A percentile compares a stretch with the other conserved stretches of the same genome.
These are phyloP conservation scores for Elsinoe arachidis DNA, from an alignment of 2,329 filamentous ascomycete genomes.

Conservation along the genomic window DNA sequence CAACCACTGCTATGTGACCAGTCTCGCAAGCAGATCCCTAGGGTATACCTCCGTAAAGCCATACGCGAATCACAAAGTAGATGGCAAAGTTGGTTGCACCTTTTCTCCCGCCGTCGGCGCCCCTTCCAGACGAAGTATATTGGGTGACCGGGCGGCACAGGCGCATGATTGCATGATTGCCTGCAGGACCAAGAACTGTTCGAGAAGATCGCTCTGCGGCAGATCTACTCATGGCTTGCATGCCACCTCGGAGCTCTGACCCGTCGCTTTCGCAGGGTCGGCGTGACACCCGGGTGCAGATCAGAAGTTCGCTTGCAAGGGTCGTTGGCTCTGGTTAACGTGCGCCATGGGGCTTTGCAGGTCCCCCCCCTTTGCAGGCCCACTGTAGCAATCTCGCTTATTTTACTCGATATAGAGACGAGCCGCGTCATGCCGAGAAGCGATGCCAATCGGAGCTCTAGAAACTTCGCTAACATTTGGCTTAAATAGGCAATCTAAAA, in stretches of 20 bases:
- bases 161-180: constrained; percentile 5
- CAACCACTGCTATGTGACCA: too few relatives aligned
- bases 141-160: not conserved
- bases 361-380: too few relatives aligned
- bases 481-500: too few relatives aligned
- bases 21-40: not conserved
- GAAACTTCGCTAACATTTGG: too few relatives aligned
- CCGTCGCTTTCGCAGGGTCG: not conserved
- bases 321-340: not conserved
- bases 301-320: constrained; percentile 11
- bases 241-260: constrained; percentile 6
- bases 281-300: not conserved
- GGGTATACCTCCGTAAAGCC: not conserved
- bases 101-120: not conserved
- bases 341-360: too few relatives aligned
- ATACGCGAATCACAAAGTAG: not conserved
- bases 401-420: too few relatives aligned
- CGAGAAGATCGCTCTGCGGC: constrained; percentile 6
- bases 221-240: constrained; percentile 11
- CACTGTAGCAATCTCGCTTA: too few relatives aligned
- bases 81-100: not conserved
- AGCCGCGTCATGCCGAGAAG: too few relatives aligned
- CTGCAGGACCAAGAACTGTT: constrained; percentile 9
- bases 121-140: not conserved
- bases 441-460: too few relatives aligned